Evolutionary conservation across 495 filamentous ascomycete genomes (phyloP), one percentile per base, ranked within the genome.

Genomic region (Halenospora varia): DNA sequence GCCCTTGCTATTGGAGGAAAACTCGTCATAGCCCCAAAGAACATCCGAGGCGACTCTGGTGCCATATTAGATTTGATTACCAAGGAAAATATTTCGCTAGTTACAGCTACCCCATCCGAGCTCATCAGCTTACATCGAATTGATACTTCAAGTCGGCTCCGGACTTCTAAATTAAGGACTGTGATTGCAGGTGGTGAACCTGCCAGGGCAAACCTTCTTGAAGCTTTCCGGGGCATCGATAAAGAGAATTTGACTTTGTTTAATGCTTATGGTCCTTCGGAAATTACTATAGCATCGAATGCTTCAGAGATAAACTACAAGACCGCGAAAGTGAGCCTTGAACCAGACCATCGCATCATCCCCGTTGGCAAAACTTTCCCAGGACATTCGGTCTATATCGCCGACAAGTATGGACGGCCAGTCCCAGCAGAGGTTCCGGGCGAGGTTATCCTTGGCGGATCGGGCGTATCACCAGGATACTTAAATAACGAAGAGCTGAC

Each of bases 381-480:
- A 10, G 78, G 78, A 55, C 74, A 74, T 46, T 24, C 25, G 2
- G 45, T 66, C 2, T 77, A 78, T 58, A 64, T 80, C 26, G 22
- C 80, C 3, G 75, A 80, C 48, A 52, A 70, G 13, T 2, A 74
- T 3, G 24, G 67, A 8, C 50, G 65, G 11, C 70, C 68, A 10
- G 2, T 78, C 1, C 73, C 75, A 0, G 35, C 55, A 13, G 76
- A 73, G 9, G 35, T 72, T 2, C 56, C 68, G 1, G 78, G 77
- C 0, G 74, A 81, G 51, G 65, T 80, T 23, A 48, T 46, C 41
- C 64, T 79, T 24, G 71, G 69, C 2, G 78, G 78, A n/a, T 60
- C 67, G 1, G 71, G 73, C 10, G 68, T 77, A 0, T 56, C 68
- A 0, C 3, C 19, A 3, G 77, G 75, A 9, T 81, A 81, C 55